Evolutionary conservation across 176 grass and related monocot genomes (phyloP).

Genomic region (Aegilops longissima): DNA sequence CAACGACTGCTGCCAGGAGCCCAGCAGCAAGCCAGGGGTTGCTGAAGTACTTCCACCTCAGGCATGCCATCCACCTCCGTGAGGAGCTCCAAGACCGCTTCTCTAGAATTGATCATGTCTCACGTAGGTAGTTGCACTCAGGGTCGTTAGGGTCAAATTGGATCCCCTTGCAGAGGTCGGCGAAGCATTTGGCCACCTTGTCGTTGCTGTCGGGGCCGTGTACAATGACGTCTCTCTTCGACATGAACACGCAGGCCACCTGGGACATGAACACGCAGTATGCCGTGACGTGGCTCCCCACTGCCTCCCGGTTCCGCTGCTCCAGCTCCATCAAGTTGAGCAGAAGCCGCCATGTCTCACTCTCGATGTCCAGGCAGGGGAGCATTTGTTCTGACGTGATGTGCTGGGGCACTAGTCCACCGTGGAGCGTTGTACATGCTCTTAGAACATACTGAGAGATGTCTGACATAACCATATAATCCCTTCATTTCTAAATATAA

Average conservation of each 20-base stretch:
- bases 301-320: too few relatives aligned
- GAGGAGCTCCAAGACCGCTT: background rate
- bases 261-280: too few relatives aligned
- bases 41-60: constrained; percentile 8
- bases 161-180: constrained; percentile 28
- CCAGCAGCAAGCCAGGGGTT: constrained; percentile 15
- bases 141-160: background rate
- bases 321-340: too few relatives aligned
- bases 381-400: too few relatives aligned
- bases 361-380: too few relatives aligned
- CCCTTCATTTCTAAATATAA: too few relatives aligned
- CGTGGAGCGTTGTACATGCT: too few relatives aligned
- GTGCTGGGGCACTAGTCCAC: too few relatives aligned
- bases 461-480: too few relatives aligned
- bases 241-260: background rate
- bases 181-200: background rate
- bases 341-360: too few relatives aligned
- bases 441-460: too few relatives aligned
- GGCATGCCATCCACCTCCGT: constrained; percentile 2
- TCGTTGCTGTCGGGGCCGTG: background rate
- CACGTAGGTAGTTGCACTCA: background rate
- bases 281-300: too few relatives aligned
- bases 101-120: background rate
- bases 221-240: background rate
- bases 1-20: background rate